Conservation (phyloP, 1,139 yeast species). For the Entelexis paramagnoliae region DNA sequence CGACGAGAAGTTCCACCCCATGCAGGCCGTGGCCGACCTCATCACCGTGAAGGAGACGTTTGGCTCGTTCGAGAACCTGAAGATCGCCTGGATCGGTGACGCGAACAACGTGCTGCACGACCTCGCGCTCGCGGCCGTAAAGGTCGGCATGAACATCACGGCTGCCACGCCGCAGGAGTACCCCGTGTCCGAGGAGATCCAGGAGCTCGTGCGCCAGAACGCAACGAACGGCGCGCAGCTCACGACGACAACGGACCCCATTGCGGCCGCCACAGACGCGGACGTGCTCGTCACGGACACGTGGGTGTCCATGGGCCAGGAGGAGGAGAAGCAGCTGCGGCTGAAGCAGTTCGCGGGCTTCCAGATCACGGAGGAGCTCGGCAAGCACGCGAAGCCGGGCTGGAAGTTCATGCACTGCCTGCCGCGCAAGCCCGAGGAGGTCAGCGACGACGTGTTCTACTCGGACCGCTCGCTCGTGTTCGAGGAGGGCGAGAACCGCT, state of each 20-base stretch:
- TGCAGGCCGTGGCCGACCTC: conserved; percentile 88
- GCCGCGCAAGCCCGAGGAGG: conserved; percentile 93
- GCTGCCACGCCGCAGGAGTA: conserved; percentile 75
- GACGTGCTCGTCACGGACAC: conserved; percentile 92
- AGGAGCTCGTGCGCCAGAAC: conserved; percentile 41
- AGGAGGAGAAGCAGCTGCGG: conserved; percentile 58
- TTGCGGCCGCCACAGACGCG: conserved; percentile 58
- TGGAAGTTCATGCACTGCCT: conserved; percentile 96
- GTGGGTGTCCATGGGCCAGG: conserved; percentile 97
- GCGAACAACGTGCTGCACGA: conserved; percentile 93
- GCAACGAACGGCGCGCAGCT: conserved; percentile 46
- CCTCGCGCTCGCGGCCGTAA: conserved; percentile 80
- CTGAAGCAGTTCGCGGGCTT: conserved; percentile 74
- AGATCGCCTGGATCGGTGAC: conserved; percentile 93
- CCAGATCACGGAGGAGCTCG: conserved; percentile 65
- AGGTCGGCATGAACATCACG: conserved; percentile 71
- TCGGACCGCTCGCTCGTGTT: conserved; percentile 76
- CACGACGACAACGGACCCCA: conserved; percentile 62
- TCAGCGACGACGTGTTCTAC: conserved; percentile 84
- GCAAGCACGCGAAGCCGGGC: conserved; percentile 47
- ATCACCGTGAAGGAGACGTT: conserved; percentile 76
- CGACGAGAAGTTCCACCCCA: conserved; percentile 87
- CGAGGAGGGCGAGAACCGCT: conserved; percentile 89
- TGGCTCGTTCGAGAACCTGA: conserved; percentile 46
- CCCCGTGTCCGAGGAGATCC: conserved; percentile 51